Conservation (phyloP, 176 grass and related monocot genomes). For the Pharus latifolius region DNA sequence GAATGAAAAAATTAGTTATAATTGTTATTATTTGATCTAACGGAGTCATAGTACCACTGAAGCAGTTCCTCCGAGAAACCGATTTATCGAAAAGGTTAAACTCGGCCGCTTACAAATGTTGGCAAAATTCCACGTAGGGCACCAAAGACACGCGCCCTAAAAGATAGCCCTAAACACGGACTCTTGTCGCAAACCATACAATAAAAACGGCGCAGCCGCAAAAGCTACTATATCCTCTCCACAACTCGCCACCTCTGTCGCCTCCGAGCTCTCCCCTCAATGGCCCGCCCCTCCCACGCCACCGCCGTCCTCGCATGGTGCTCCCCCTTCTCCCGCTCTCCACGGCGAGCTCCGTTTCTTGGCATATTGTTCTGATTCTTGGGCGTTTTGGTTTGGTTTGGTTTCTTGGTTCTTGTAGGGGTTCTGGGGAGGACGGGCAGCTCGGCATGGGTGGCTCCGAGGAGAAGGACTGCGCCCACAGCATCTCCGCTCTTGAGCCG, state of each 20-base stretch:
- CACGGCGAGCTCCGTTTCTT: background rate
- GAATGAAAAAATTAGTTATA: too few species aligned
- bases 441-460: conserved; percentile 70
- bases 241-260: background rate
- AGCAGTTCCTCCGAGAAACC: too few species aligned
- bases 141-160: background rate
- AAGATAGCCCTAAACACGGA: background rate
- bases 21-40: too few species aligned
- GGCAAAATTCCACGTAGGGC: conserved; percentile 8
- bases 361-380: conserved; percentile 6
- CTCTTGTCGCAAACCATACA: too few species aligned
- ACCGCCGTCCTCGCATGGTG: conserved; percentile 61
- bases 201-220: too few species aligned
- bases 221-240: background rate
- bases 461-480: conserved; percentile 56
- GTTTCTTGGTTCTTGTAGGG: conserved; percentile 27
- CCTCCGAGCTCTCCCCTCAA: background rate
- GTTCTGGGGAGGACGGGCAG: conserved; percentile 87
- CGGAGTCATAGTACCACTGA: too few species aligned
- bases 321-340: background rate
- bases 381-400: background rate
- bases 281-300: conserved; percentile 19
- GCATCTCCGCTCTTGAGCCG: conserved; percentile 36
- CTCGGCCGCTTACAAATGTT: too few species aligned
- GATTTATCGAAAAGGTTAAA: too few species aligned